Base-by-base conservation (phyloP, 768 basidiomycete species). In the Gyrodon lividus region DNA sequence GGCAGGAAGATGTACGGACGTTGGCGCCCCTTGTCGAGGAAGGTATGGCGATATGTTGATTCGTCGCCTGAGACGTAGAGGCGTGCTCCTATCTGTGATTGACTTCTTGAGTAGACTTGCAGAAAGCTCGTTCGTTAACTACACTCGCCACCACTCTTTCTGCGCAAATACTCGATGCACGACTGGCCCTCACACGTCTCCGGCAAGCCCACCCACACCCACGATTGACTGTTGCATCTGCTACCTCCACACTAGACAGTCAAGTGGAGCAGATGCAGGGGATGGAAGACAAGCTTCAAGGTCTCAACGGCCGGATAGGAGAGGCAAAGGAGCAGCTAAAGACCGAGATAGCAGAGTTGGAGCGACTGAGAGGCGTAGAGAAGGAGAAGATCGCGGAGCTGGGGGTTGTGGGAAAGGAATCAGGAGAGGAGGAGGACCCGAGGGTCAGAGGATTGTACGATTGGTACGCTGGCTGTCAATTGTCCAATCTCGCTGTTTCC, bases 231-330 rank as follows among this genome's bases (percentile, higher is more conserved):
- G 79, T 91, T 30, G 69, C 82, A 3, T 74, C 84, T 41, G 93
- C 93, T 0, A 83, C 84, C 43, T 77, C 86, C 55, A 82, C 84
- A 47, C 81, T 92, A 2, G 82, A 84, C 9, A 79, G 79, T 10
- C 92, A 95, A 57, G 82, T 88, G n/a, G 76, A 72, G 8, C 81
- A 89, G 64, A 89, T 95, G 83, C 86, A 92, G 61, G 70, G 68
- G n/a, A 71, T 89, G 37, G 83, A 81, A 43, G 89, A 89, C 43
- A 75, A 84, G 51, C 74, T 86, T 6, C 79, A 84, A 50, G 63
- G 65, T 10, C 64, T 82, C 20, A 80, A 83, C 44, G 73, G 72
- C 43, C 71, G 70, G 31, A 74, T 83, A 31, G 76, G 77, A 20
- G 69, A 70, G 5, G 73, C 83, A 16, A 89, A 85, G 59, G 83